Conservation (phyloP, 176 grass and related monocot species). For the Bothriochloa decipiens region DNA sequence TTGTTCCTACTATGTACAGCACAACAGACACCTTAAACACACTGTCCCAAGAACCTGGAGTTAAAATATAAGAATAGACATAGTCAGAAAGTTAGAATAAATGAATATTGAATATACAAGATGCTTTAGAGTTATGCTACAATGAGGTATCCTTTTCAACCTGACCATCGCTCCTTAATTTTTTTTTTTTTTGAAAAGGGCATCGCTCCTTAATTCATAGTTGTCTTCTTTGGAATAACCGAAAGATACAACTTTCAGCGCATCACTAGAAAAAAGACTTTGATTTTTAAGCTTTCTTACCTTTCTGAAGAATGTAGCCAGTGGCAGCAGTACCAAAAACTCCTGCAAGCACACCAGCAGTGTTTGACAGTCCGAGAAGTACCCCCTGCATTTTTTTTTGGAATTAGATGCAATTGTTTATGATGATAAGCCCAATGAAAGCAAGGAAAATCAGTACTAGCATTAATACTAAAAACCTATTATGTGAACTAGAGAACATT, state of each 20-base stretch:
- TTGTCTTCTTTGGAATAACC: neutral
- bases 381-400: slow-evolving; percentile 61
- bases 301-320: slow-evolving; percentile 89
- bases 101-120: neutral
- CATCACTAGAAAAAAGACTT: neutral
- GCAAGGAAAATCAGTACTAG: neutral
- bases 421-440: slow-evolving; percentile 7
- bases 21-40: slow-evolving; percentile 86
- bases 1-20: slow-evolving; percentile 80
- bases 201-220: neutral
- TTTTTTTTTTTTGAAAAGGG: too few relatives aligned
- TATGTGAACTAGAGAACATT: neutral
- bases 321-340: slow-evolving; percentile 93
- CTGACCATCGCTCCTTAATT: neutral
- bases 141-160: neutral
- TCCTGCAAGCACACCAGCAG: slow-evolving; percentile 91
- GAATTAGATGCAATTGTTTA: slow-evolving; percentile 30
- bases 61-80: slow-evolving; percentile 13
- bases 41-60: slow-evolving; percentile 91
- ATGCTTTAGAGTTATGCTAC: neutral
- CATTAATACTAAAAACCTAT: slow-evolving; percentile 7
- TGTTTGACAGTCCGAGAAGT: slow-evolving; percentile 91
- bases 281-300: slow-evolving; percentile 34
- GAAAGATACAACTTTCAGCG: slow-evolving; percentile 11
- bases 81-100: slow-evolving; percentile 13